A percentile compares a stretch with the other conserved stretches of the same genome.
phyloP scores from a whole-genome alignment of 1,139 yeast genomes.

The Geotrichum macrosporum region DNA sequence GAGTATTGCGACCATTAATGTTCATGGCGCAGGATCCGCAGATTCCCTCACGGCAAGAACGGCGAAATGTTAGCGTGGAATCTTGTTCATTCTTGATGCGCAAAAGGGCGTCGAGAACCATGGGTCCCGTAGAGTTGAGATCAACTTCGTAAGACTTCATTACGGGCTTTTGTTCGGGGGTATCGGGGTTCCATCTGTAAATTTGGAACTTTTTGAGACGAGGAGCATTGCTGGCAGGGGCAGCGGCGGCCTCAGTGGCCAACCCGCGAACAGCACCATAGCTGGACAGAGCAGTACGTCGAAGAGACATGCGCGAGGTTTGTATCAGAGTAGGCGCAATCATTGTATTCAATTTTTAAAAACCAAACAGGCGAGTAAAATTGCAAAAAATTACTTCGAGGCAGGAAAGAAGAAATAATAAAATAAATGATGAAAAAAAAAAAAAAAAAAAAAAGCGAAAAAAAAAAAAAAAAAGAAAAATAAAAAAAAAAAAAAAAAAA shows the following conservation, averaged over 20 bases:
- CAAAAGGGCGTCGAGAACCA: conserved; percentile 92
- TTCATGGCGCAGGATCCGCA: conserved; percentile 99
- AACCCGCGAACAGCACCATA: conserved; percentile 21
- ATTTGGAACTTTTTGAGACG: conserved; percentile 80
- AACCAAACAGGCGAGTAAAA: too few relatives aligned
- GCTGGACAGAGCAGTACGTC: not conserved
- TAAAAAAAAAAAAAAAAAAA: not conserved
- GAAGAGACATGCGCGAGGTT: conserved; percentile 5
- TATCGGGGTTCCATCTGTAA: conserved; percentile 98
- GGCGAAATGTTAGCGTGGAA: conserved; percentile 89
- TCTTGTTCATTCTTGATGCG: conserved; percentile 97
- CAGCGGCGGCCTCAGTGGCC: conserved; percentile 27
- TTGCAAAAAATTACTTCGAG: not conserved
- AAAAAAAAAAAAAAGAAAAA: not conserved
- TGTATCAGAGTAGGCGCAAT: conserved; percentile 7
- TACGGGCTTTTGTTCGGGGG: conserved; percentile 87
- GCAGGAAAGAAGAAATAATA: too few relatives aligned
- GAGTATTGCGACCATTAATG: conserved; percentile 94
- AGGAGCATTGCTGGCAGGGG: conserved; percentile 37
- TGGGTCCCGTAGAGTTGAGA: conserved; percentile 91
- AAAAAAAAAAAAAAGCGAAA: conserved; percentile 6
- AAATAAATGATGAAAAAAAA: not conserved
- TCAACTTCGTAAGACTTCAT: conserved; percentile 81
- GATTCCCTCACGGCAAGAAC: conserved; percentile 99
- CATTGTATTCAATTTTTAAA: not conserved